Conservation (phyloP, 768 basidiomycete species). For the Kwoniella pini region DNA sequence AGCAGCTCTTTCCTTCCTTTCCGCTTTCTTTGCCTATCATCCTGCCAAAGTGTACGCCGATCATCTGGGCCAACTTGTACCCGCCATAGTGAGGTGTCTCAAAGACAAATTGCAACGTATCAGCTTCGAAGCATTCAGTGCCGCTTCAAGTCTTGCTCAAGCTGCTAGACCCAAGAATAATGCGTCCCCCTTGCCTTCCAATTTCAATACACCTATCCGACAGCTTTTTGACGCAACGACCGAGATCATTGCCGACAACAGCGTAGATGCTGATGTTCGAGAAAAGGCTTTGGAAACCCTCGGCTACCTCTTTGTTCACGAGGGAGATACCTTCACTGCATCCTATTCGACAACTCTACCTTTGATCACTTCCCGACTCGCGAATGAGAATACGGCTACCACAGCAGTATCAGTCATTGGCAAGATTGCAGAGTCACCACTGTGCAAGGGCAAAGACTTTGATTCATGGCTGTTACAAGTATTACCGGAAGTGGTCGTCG, state of each 20-base stretch:
- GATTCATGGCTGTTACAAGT: conserved; percentile 74
- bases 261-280: conserved; percentile 90
- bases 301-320: conserved; percentile 83
- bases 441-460: conserved; percentile 45
- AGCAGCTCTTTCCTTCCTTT: conserved; percentile 80
- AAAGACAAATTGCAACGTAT: conserved; percentile 85
- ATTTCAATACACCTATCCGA: conserved; percentile 57
- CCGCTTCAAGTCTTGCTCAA: conserved; percentile 78
- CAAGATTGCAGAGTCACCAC: conserved; percentile 65
- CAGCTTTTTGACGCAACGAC: conserved; percentile 74
- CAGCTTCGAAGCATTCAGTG: conserved; percentile 81
- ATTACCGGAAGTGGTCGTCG: conserved; percentile 73
- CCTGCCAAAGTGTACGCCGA: conserved; percentile 62
- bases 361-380: conserved; percentile 46
- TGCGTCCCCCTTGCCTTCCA: conserved; percentile 34
- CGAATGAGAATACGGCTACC: conserved; percentile 55
- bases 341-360: conserved; percentile 44
- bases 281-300: conserved; percentile 76
- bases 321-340: conserved; percentile 67
- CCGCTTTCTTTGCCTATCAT: conserved; percentile 77
- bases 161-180: conserved; percentile 59
- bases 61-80: conserved; percentile 68
- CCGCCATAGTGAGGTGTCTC: conserved; percentile 72
- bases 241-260: conserved; percentile 68
- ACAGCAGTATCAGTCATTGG: conserved; percentile 71